Base-by-base conservation (phyloP, 2,329 filamentous ascomycete species). In the Teratosphaeriaceae sp. region DNA sequence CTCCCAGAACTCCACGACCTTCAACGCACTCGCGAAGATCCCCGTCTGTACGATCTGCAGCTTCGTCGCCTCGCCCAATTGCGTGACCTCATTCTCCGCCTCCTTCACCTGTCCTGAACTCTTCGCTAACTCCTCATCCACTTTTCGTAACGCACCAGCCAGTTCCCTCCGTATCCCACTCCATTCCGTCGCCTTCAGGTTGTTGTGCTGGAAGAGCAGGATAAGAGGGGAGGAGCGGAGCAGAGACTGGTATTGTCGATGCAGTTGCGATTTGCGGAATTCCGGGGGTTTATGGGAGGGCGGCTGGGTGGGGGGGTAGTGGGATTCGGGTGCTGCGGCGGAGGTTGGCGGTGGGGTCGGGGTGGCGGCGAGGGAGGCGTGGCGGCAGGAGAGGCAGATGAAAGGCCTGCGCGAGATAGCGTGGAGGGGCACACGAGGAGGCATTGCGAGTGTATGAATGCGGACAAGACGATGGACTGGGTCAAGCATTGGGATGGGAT, bases 211-310 rank as follows among this genome's bases (percentile, higher is more conserved):
- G 73, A 96, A 94, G 58, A 96, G 75, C 46, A 96, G 76, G 54
- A 94, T 82, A 48, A 96, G 67, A 30, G 89, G 88, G 9, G 86
- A 84, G 18, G 88, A 88, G 46, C 86, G 86, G 45, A 96, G 79
- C 48, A 95, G 73, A 36, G 89, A 92, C 40, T 89, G 87, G 68
- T 96, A 96, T 56, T 85, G 80, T 45, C 89, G 81, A 53, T 84
- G 78, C 16, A 97, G 75, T 67, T 98, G 92, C 13, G 88, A 84
- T 70, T 97, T 95, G 63, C 90, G 84, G 58, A 84, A 84, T 62
- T 94, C 85, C 36, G 89, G 79, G 16, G 82, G 84, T 62, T 90
- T 86, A 63, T 94, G 84, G 42, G 86, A 94, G 3, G 87, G 88
- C 2, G 89, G 90, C 65, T 96, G 88, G 1, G 80, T 84, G 0